phyloP scores from a whole-genome alignment of 2,329 filamentous ascomycete genomes.

The Alternaria triticina region DNA sequence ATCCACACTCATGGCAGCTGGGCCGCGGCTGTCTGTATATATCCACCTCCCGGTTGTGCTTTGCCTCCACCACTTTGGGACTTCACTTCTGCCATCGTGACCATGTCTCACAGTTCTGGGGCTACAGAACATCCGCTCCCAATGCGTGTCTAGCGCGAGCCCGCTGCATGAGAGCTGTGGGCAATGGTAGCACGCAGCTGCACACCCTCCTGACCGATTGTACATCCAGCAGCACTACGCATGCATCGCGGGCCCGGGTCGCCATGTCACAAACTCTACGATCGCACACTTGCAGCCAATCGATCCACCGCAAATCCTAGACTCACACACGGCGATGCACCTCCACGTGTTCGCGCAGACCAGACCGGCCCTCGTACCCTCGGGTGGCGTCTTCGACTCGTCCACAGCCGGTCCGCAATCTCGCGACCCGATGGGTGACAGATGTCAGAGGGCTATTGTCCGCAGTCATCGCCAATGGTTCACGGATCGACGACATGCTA shows the following conservation, averaged over 20 bases:
- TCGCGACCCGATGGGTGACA: background rate
- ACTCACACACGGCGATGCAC: slow-evolving; percentile 7
- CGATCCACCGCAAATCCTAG: background rate
- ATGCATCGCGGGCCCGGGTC: slow-evolving; percentile 32
- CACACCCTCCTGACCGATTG: slow-evolving; percentile 22
- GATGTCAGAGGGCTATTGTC: slow-evolving; percentile 4
- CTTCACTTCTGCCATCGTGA: slow-evolving; percentile 11
- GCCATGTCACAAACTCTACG: slow-evolving; percentile 14
- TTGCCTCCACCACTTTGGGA: slow-evolving; percentile 1
- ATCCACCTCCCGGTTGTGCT: background rate
- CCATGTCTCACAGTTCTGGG: background rate
- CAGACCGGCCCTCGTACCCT: slow-evolving; percentile 5
- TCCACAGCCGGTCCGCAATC: slow-evolving; percentile 19
- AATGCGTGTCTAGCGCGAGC: slow-evolving; percentile 15
- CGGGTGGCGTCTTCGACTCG: slow-evolving; percentile 8
- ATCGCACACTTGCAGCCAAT: slow-evolving; percentile 24
- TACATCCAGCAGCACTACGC: slow-evolving; percentile 16
- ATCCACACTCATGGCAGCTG: background rate
- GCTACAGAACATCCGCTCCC: background rate
- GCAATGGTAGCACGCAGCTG: slow-evolving; percentile 18
- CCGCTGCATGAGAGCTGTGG: slow-evolving; percentile 4
- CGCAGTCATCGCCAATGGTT: background rate
- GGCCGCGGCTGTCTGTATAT: background rate
- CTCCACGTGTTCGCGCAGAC: slow-evolving; percentile 17
- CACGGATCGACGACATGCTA: background rate